A percentile compares a stretch with the other conserved stretches of the same genome.
phyloP scores from a whole-genome alignment of 139 green algal species.

The Chlorella sp. region DNA sequence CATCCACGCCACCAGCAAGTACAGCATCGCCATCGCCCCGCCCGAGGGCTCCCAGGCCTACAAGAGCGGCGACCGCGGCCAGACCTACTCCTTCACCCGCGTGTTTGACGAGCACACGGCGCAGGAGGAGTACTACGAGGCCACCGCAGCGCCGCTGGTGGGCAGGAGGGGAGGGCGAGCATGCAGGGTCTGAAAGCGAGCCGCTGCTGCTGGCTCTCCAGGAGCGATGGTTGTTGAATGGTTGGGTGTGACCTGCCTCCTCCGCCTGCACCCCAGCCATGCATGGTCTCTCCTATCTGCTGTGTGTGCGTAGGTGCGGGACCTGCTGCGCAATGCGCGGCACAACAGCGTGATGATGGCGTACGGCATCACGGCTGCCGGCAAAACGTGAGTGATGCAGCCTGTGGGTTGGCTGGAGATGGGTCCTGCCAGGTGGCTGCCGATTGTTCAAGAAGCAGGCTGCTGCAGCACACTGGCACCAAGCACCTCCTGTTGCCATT shows the following conservation, averaged over 20 bases:
- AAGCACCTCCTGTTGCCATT: no score
- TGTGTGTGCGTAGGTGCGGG: constrained; percentile 42
- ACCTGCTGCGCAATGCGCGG: constrained; percentile 55
- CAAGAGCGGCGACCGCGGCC: constrained; percentile 58
- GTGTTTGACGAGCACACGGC: constrained; percentile 61
- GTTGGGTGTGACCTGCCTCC: no score
- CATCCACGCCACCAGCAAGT: constrained; percentile 57
- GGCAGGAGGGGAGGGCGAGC: background rate
- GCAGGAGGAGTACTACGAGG: constrained; percentile 61
- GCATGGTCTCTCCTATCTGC: background rate
- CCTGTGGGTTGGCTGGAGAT: no score
- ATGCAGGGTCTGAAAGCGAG: no score
- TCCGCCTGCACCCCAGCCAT: background rate
- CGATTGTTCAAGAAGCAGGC: no score
- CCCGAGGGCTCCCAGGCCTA: constrained; percentile 59
- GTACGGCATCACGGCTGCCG: constrained; percentile 83
- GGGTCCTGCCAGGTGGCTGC: no score
- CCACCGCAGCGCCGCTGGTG: constrained; percentile 58
- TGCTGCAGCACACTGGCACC: no score
- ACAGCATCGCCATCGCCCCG: constrained; percentile 60
- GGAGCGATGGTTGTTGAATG: no score
- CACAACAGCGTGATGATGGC: constrained; percentile 76
- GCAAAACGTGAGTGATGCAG: constrained; percentile 66
- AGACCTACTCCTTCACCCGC: constrained; percentile 70
- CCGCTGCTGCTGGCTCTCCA: no score